Conservation (phyloP, 192 early-diverging fungal genomes). For the Podila epigama region DNA sequence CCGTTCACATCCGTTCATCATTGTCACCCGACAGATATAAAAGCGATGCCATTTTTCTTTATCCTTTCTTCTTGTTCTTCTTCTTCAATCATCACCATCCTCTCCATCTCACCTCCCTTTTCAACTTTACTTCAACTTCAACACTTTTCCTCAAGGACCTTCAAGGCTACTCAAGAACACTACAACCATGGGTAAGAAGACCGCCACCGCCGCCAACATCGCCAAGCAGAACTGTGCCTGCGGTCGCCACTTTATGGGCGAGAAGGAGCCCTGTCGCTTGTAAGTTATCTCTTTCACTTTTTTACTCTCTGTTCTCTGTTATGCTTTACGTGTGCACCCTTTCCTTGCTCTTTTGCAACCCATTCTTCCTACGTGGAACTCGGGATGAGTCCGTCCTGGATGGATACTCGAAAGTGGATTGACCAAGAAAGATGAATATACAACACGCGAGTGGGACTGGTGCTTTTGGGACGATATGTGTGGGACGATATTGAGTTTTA, state of each 20-base stretch:
- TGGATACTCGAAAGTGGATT: no score
- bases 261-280: conserved; percentile 51
- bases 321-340: not conserved
- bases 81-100: not conserved
- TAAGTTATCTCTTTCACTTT: conserved; percentile 12
- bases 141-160: not conserved
- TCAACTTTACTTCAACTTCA: not conserved
- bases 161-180: not conserved
- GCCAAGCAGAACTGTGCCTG: conserved; percentile 44
- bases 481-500: no score
- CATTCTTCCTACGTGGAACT: no score
- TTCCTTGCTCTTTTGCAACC: not conserved
- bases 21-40: not conserved
- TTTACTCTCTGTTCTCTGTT: conserved; percentile 1
- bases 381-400: no score
- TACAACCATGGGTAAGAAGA: conserved; percentile 40
- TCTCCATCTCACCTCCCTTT: not conserved
- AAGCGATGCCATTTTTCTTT: not conserved
- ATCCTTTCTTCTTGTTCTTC: not conserved
- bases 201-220: conserved; percentile 31
- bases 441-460: no score
- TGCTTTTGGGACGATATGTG: no score
- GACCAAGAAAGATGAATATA: no score
- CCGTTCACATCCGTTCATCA: not conserved
- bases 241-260: conserved; percentile 45